These are phyloP conservation scores for Cladorrhinum samala DNA, from an alignment of 495 filamentous ascomycete species.

Conservation along the genomic window DNA sequence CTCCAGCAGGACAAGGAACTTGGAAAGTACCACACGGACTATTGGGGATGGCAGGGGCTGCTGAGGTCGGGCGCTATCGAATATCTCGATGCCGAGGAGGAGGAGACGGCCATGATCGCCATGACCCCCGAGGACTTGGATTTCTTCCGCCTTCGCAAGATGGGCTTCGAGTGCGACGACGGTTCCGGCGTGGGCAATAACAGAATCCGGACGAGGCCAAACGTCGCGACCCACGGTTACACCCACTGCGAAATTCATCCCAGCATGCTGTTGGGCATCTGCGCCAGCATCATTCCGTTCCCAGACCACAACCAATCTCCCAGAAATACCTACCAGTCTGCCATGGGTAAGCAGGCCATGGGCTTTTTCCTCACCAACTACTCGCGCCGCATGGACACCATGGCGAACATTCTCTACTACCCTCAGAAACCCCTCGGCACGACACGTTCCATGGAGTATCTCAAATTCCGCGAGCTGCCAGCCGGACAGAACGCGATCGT, in stretches of 20 bases:
- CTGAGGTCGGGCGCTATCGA: constrained; percentile 78
- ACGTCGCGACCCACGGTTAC: constrained; percentile 76
- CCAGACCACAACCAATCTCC: constrained; percentile 98
- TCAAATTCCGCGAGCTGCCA: constrained; percentile 94
- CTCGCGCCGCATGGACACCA: constrained; percentile 93
- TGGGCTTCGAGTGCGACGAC: constrained; percentile 48
- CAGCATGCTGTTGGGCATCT: constrained; percentile 96
- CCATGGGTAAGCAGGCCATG: constrained; percentile 99
- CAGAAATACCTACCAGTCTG: constrained; percentile 97
- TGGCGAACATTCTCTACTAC: constrained; percentile 98
- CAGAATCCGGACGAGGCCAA: constrained; percentile 77
- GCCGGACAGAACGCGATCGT: constrained; percentile 98
- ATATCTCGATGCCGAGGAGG: constrained; percentile 95
- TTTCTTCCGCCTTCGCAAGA: constrained; percentile 47
- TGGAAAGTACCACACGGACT: constrained; percentile 51
- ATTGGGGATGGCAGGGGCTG: constrained; percentile 83
- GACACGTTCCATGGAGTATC: constrained; percentile 95
- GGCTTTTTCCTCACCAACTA: constrained; percentile 97
- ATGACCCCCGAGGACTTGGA: constrained; percentile 96
- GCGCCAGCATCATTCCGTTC: constrained; percentile 98
- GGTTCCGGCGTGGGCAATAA: constrained; percentile 49
- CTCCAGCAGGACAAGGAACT: constrained; percentile 49
- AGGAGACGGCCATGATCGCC: constrained; percentile 97
- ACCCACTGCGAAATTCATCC: constrained; percentile 99
- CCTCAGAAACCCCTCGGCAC: constrained; percentile 96